These are phyloP conservation scores for Colletotrichum kahawae DNA, from an alignment of 2,329 filamentous ascomycete species.

Conservation along the genomic window DNA sequence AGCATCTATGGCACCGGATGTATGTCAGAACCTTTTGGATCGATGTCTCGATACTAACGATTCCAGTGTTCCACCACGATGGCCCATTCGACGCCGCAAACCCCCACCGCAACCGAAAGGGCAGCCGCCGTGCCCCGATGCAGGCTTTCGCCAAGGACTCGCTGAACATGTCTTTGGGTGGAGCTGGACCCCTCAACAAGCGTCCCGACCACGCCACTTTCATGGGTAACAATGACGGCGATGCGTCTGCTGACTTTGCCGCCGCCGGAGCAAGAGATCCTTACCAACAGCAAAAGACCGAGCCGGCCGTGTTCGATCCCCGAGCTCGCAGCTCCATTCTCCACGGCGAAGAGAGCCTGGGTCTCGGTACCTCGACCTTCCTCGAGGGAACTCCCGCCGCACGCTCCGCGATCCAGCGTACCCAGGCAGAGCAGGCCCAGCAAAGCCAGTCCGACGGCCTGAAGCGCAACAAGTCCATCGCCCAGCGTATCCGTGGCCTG, in stretches of 20 bases:
- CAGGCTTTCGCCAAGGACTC: conserved; percentile 94
- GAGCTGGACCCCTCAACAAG: conserved; percentile 81
- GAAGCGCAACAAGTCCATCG: conserved; percentile 91
- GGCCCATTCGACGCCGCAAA: conserved; percentile 97
- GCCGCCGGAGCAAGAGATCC: conserved; percentile 30
- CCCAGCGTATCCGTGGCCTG: conserved; percentile 87
- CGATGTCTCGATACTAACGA: background rate
- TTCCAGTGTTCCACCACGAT: conserved; percentile 91
- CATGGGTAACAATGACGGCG: conserved; percentile 79
- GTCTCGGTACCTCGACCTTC: conserved; percentile 93
- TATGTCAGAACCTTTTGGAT: conserved; percentile 52
- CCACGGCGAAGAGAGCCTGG: conserved; percentile 82
- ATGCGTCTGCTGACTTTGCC: conserved; percentile 85
- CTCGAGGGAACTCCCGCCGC: conserved; percentile 92
- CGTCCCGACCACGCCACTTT: conserved; percentile 87
- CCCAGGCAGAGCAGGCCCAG: conserved; percentile 72
- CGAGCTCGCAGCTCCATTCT: conserved; percentile 71
- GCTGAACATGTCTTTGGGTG: conserved; percentile 89
- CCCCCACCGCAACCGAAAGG: conserved; percentile 88
- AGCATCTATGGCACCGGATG: conserved; percentile 93
- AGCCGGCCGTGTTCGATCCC: conserved; percentile 69
- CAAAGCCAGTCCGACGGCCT: conserved; percentile 63
- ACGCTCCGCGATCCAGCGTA: conserved; percentile 76
- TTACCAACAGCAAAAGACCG: conserved; percentile 29
- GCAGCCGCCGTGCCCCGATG: conserved; percentile 86